Base-by-base conservation (phyloP, 768 basidiomycete species). In the Pleurotus platypus region DNA sequence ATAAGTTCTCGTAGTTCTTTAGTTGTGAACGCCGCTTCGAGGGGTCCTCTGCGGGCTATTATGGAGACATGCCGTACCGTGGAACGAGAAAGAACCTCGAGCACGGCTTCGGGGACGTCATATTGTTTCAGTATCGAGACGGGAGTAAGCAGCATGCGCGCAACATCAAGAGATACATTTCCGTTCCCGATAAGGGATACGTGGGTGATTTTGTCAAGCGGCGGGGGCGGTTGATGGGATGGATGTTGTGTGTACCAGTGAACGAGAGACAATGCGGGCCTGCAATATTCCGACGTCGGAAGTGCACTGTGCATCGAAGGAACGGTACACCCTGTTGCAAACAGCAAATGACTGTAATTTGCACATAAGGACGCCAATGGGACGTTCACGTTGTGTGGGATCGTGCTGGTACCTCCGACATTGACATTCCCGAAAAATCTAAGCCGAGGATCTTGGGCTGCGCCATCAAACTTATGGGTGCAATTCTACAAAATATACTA, bases 161-260 rank as follows among this genome's bases (percentile, higher is more conserved):
- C 94, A 24, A 95, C 78, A 64, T 99, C 96, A 35, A 99, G 77
- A 6, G 94, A 89, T 56, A 99, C 95, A 62, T 98, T 98, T 9
- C 96, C 96, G 60, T 94, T 92, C 0, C 97, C 96, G 45, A 98
- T 87, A 55, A 99, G 73, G 1, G 91, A 84, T 26, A 95, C 85
- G 62, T 95, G 89, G 2, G 77, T 67, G 3, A 83, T 71, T 40
- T 78, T 79, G 27, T 90, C 82, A 1, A 94, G 78, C 0, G 85
- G 75, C 1, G 89, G 86, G 0, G 88, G 77, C 5, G 78, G 67
- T 0, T 81, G 77, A 8, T 76, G 74, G 7, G 85, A 85, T 1
- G 95, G 95, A 68, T 98, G 94, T 47, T 82, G 86, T 11, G 96
- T 98, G 74, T 99, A 98, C 95, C 94, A 98, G 62, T 94, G 90